Evolutionary conservation across 495 filamentous ascomycete species (phyloP).

Genomic region (Neurospora sp.): DNA sequence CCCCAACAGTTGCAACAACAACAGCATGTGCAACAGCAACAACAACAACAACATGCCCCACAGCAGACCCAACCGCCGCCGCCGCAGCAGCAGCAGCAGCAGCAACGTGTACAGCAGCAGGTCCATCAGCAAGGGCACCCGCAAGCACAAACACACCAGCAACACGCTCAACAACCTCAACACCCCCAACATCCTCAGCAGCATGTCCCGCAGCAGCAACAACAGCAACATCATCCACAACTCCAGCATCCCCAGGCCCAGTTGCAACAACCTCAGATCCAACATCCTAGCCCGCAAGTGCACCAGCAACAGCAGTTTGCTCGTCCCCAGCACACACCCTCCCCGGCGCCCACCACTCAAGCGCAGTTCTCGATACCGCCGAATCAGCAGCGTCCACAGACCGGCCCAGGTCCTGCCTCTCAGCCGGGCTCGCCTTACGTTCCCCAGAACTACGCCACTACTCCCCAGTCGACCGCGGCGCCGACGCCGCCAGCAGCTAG

Average conservation of each 20-base stretch:
- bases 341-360: constrained; percentile 17
- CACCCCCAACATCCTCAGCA: background rate
- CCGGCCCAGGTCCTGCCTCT: constrained; percentile 51
- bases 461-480: constrained; percentile 3
- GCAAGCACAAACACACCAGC: background rate
- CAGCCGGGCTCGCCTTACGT: constrained; percentile 20
- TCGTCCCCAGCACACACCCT: constrained; percentile 27
- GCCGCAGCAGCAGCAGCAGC: constrained; percentile 2
- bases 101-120: constrained; percentile 1
- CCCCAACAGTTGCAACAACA: constrained; percentile 3
- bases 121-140: background rate
- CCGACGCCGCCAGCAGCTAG: background rate
- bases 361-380: constrained; percentile 36
- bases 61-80: constrained; percentile 1
- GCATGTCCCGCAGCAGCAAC: background rate
- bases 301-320: constrained; percentile 6
- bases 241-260: background rate
- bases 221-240: background rate
- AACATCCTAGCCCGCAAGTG: background rate
- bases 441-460: constrained; percentile 9
- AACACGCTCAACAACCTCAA: background rate
- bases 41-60: constrained; percentile 4
- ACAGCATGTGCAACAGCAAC: constrained; percentile 16
- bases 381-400: constrained; percentile 51
- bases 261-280: background rate